Evolutionary conservation across 257 asterid genomes (phyloP).

Genomic region (Scutellaria galericulata): DNA sequence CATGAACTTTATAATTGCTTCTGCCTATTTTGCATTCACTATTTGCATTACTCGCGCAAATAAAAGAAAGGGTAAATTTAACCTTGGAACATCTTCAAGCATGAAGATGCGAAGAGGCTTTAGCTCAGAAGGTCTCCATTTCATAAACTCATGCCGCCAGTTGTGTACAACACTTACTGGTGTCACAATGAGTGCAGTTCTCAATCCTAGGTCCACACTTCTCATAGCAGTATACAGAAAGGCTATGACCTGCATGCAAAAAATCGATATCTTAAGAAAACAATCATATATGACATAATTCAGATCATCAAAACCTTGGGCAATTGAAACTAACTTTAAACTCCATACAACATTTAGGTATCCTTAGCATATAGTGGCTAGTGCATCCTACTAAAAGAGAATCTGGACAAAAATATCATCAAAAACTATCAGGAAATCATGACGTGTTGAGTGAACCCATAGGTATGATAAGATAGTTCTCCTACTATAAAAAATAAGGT

Average conservation of each 20-base stretch:
- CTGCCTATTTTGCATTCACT: constrained; percentile 3
- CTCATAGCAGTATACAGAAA: constrained; percentile 94
- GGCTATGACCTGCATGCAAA: constrained; percentile 73
- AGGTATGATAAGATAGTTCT: constrained; percentile 2
- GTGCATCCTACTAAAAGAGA: constrained; percentile 19
- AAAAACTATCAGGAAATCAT: constrained; percentile 24
- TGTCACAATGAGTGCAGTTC: constrained; percentile 87
- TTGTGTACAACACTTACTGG: constrained; percentile 97
- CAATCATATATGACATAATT: constrained; percentile 25
- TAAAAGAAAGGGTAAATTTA: constrained; percentile 18
- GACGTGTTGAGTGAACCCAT: constrained; percentile 5
- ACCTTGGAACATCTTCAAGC: constrained; percentile 98
- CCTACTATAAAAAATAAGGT: constrained; percentile 7
- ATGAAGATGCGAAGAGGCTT: constrained; percentile 89
- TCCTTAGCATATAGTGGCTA: constrained; percentile 18
- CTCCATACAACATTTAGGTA: constrained; percentile 15
- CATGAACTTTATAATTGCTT: constrained; percentile 17
- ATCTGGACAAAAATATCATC: background rate
- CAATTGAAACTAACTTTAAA: constrained; percentile 11
- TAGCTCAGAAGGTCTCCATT: constrained; percentile 92
- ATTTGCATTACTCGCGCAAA: constrained; percentile 16
- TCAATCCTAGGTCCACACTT: constrained; percentile 79
- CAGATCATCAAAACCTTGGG: background rate
- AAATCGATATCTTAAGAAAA: constrained; percentile 32
- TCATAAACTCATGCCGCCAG: constrained; percentile 87